Evolutionary conservation across 2,329 filamentous ascomycete species (phyloP), one percentile per base, ranked within the genome.

Genomic region (Alternaria novae-zelandiae): DNA sequence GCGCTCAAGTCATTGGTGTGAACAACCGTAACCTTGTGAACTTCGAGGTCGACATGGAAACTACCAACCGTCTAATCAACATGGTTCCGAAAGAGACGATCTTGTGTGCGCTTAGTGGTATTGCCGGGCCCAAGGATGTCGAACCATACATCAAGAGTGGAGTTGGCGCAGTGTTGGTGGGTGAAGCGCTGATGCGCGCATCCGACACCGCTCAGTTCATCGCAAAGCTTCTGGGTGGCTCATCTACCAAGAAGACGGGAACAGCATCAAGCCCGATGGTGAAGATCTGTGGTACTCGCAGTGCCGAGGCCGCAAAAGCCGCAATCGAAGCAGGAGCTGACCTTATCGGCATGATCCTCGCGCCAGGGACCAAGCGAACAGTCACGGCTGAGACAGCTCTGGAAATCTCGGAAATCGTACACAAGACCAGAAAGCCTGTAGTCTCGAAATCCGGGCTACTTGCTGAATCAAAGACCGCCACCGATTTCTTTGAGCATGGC

Each of bases 11-110:
- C 41, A 97, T 99, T 73, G 96, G 96, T 25, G 96, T 99, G 71
- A 99, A 99, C 83, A 99, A 99, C 83, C 90, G 96, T 59, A 97
- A 99, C 75, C 86, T 99, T 12, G 95, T 95, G 71, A 98, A 91
- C 74, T 99, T 99, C 73, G 94, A 98, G 77, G 96, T 99, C 20
- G 96, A 99, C 78, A 87, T 99, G 67, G 90, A 92, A 65, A 99
- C 95, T 1, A 97, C 95, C 2, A 94, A 91, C 75, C 90, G 95
- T 23, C 83, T 99, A 53, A 92, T 97, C 81, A 90, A 90, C 74
- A 90, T 95, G 83, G 94, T 97, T 4, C 91, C 94, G 3, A 88
- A 92, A 66, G 91, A 89, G 59, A 97, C 94, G 4, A 90, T 97
- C 64, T 90, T 99, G 26, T 97, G 94, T 78, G 96, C 96, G 10